Percentiles rank a stretch among this genome's conserved stretches.
Evolutionary conservation across 2,329 filamentous ascomycete species (phyloP).

Genomic region (Salinomyces thailandicus): DNA sequence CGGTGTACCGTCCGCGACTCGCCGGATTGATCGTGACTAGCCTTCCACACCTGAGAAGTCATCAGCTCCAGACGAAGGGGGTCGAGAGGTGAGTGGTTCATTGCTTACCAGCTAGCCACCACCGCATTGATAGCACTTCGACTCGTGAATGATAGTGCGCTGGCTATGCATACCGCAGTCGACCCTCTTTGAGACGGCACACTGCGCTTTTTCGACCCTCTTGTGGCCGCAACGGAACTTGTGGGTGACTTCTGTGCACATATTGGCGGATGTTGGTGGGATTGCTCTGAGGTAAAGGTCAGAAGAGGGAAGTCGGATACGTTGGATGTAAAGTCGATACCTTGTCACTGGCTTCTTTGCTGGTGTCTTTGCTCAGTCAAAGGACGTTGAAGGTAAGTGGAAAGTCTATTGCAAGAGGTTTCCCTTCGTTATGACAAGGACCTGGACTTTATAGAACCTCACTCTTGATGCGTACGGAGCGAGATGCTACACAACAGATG

Average conservation of each 20-base stretch:
- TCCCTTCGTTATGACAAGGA: background rate
- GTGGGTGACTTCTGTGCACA: slow-evolving; percentile 40
- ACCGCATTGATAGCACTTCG: slow-evolving; percentile 38
- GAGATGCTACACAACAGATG: slow-evolving; percentile 1
- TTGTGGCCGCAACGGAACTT: slow-evolving; percentile 37
- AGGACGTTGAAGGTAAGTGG: too few species aligned
- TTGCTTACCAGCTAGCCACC: slow-evolving; percentile 22
- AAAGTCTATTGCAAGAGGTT: too few species aligned
- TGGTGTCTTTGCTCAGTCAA: too few species aligned
- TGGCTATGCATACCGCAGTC: slow-evolving; percentile 32
- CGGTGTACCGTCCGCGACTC: too few species aligned
- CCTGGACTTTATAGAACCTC: background rate
- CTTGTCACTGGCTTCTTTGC: too few species aligned
- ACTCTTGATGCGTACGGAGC: background rate
- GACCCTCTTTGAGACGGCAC: slow-evolving; percentile 36
- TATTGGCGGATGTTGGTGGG: slow-evolving; percentile 15
- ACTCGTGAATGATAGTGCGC: slow-evolving; percentile 37
- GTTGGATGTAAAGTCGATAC: too few species aligned
- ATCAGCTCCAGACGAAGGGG: too few species aligned
- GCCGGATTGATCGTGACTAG: too few species aligned
- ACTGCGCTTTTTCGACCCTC: slow-evolving; percentile 33
- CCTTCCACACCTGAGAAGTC: too few species aligned
- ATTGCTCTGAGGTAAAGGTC: background rate
- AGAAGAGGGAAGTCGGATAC: background rate
- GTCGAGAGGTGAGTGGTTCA: too few species aligned